Evolutionary conservation across 192 early-diverging fungal species (phyloP).

Genomic region (Entomortierella lignicola): DNA sequence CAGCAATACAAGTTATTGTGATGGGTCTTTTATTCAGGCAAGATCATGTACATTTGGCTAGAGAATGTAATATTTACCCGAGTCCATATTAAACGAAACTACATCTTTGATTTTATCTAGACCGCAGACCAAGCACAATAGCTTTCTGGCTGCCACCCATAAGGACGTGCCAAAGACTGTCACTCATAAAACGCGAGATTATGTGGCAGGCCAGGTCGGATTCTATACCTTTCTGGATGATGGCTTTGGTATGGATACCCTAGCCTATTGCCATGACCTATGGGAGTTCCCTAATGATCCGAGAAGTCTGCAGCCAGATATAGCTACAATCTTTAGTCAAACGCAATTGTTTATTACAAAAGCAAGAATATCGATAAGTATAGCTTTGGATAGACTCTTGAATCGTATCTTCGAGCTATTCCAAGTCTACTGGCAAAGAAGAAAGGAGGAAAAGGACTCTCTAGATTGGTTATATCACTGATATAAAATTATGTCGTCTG

Average conservation of each 20-base stretch:
- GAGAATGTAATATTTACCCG: too few species aligned
- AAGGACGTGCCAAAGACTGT: not conserved
- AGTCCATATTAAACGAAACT: too few species aligned
- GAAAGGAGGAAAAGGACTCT: not conserved
- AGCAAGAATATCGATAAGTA: not conserved
- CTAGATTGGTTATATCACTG: slow-evolving; percentile 6
- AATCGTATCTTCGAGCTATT: not conserved
- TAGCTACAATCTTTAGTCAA: not conserved
- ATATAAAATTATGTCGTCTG: too few species aligned
- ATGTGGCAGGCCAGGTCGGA: slow-evolving; percentile 16
- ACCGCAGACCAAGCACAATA: not conserved
- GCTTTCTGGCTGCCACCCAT: not conserved
- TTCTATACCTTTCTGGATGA: slow-evolving; percentile 23
- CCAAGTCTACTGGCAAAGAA: not conserved
- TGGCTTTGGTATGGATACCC: slow-evolving; percentile 15
- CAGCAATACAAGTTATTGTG: slow-evolving; percentile 3
- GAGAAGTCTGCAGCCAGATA: not conserved
- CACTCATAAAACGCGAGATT: slow-evolving; percentile 11
- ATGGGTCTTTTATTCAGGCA: slow-evolving; percentile 26
- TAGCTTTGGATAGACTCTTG: not conserved
- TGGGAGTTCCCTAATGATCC: slow-evolving; percentile 6
- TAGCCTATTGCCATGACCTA: slow-evolving; percentile 27
- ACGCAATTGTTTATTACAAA: not conserved
- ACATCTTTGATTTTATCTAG: slow-evolving; percentile 1
- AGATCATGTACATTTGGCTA: too few species aligned